Percentiles rank a stretch among this genome's conserved stretches.
These are phyloP conservation scores for Oryza punctata DNA, from an alignment of 176 grass and related monocot genomes.

Conservation along the genomic window DNA sequence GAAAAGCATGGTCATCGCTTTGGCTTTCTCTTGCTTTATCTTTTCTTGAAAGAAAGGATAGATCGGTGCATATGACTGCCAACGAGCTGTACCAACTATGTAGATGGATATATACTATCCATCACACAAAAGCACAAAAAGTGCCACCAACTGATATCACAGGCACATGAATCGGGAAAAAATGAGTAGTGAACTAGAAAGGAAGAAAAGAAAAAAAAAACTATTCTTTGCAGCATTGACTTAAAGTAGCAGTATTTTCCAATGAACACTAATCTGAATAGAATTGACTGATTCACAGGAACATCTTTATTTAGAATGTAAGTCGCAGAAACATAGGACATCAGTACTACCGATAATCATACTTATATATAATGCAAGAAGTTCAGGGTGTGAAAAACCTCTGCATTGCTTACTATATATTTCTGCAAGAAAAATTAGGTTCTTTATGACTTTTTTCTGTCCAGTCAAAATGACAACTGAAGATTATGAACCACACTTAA, in stretches of 20 bases:
- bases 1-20: constrained; percentile 48
- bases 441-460: background rate
- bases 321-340: background rate
- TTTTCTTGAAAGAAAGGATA: constrained; percentile 64
- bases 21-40: constrained; percentile 57
- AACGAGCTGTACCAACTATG: constrained; percentile 46
- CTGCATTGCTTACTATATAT: background rate
- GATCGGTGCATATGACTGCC: constrained; percentile 35
- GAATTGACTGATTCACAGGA: constrained; percentile 20
- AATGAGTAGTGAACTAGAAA: background rate
- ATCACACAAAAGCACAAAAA: constrained; percentile 64
- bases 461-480: constrained; percentile 16
- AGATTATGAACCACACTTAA: constrained; percentile 17
- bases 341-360: background rate
- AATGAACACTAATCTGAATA: background rate
- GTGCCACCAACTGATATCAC: constrained; percentile 41
- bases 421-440: background rate
- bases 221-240: constrained; percentile 25
- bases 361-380: background rate
- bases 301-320: background rate
- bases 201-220: background rate
- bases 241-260: background rate
- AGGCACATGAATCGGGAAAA: constrained; percentile 14
- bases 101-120: constrained; percentile 46
- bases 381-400: background rate